A percentile compares a stretch with the other conserved stretches of the same genome.
Conservation (phyloP, 1,284 basidiomycete genomes). For the Mycocalia duriaeana region DNA sequence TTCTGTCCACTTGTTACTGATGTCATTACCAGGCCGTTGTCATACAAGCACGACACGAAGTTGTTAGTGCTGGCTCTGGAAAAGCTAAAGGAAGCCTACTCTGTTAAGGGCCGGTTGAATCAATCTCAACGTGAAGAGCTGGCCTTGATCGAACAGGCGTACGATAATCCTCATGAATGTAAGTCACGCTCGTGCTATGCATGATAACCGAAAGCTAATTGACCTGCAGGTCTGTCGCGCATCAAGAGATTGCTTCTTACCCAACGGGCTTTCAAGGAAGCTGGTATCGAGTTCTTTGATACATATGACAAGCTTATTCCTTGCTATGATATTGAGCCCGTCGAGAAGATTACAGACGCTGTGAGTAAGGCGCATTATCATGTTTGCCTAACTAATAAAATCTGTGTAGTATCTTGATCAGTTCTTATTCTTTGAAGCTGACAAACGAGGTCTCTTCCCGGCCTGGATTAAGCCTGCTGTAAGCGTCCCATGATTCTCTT, state of each 20-base stretch:
- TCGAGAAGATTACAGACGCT: constrained; percentile 97
- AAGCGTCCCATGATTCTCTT: constrained; percentile 20
- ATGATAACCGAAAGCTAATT: constrained; percentile 8
- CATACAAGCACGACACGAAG: constrained; percentile 98
- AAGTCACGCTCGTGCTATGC: constrained; percentile 13
- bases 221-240: constrained; percentile 69
- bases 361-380: constrained; percentile 34
- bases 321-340: constrained; percentile 96
- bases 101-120: constrained; percentile 94
- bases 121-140: constrained; percentile 96
- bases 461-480: constrained; percentile 94
- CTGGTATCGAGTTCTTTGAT: constrained; percentile 93
- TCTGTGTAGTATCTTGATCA: constrained; percentile 76
- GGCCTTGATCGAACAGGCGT: constrained; percentile 94
- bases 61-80: constrained; percentile 90
- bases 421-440: constrained; percentile 88
- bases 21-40: constrained; percentile 60
- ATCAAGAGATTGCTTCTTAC: constrained; percentile 94
- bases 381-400: constrained; percentile 16
- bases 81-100: constrained; percentile 96
- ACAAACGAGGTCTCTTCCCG: constrained; percentile 94
- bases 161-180: constrained; percentile 92
- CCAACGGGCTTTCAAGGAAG: constrained; percentile 95
- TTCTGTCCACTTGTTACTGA: constrained; percentile 5
- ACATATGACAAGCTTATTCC: constrained; percentile 97